Base-by-base conservation (phyloP, 805 yeast species). In the Pichia rugopelliculosa region DNA sequence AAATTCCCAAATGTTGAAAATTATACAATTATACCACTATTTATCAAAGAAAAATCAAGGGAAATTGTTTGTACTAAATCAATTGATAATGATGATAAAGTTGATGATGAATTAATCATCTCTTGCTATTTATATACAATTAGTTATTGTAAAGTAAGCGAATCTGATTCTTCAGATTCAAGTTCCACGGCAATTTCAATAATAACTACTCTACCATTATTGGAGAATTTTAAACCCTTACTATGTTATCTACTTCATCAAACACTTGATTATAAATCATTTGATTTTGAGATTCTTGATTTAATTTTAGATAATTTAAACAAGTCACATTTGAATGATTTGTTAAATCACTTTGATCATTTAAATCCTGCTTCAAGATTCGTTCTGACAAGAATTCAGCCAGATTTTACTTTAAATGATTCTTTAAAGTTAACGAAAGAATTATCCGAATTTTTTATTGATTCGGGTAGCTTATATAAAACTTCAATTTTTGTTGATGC, bases 11-110 rank as follows among this genome's bases (percentile, higher is more conserved):
- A 76, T 40, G 71, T 65, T n/a, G 80, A 79, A 47, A 83, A 81
- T 57, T 79, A 69, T 53, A 80, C 87, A 0, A 58, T 75, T 8
- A 75, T 81, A 52, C 70, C 81, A 15, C 59, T 83, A 11, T 80
- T 72, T 59, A 53, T 60, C 5, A 56, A 60, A 41, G 26, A 45
- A 2, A 24, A 39, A 6, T 30, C 34, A 30, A 15, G 9, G n/a
- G 34, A 30, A 6, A 15, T 30, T 6, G 6, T 5, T 6, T 30
- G n/a, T n/a, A 15, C 34, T 30, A 55, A 54, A 45, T 24, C 52
- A 4, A 49, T 48, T n/a, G 54, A 49, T 15, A 22, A 44, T 12
- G 34, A 39, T 9, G 33, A 45, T 17, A 37, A 39, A 10, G 42
- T 44, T 9, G 13, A 39, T 12, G 42, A 45, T 9, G 13, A 20